Evolutionary conservation across 768 basidiomycete genomes (phyloP).

Genomic region (Pleurotus tuber-regium): DNA sequence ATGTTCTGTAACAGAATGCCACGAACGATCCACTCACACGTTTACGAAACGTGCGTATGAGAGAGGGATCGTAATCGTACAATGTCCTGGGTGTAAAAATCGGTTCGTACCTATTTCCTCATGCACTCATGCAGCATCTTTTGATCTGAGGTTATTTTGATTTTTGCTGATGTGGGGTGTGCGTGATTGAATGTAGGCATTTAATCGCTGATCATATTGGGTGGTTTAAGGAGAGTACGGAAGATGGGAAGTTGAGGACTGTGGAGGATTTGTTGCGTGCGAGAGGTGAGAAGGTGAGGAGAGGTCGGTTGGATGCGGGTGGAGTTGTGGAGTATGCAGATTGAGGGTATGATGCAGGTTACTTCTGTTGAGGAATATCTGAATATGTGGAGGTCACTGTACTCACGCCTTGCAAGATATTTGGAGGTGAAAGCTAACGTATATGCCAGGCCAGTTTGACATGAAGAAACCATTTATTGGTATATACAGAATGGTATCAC

Average conservation of each 20-base stretch:
- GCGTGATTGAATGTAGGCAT: conserved; percentile 51
- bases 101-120: conserved; percentile 47
- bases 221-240: conserved; percentile 86
- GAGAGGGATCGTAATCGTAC: conserved; percentile 83
- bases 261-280: conserved; percentile 79
- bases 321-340: conserved; percentile 58
- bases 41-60: conserved; percentile 86
- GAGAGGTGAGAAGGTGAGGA: conserved; percentile 73
- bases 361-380: neutral
- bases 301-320: conserved; percentile 43
- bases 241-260: conserved; percentile 69
- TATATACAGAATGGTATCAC: no score
- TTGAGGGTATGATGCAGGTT: conserved; percentile 12
- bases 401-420: no score
- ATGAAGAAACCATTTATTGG: no score
- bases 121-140: conserved; percentile 2
- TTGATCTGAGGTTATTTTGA: neutral
- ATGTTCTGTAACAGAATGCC: conserved; percentile 75
- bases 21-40: conserved; percentile 77
- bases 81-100: conserved; percentile 90
- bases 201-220: conserved; percentile 88
- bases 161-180: no score
- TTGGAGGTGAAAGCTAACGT: no score
- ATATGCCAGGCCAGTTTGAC: no score
- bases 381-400: no score